phyloP scores from a whole-genome alignment of 1,139 yeast species.

The Dujonia santamariae region DNA sequence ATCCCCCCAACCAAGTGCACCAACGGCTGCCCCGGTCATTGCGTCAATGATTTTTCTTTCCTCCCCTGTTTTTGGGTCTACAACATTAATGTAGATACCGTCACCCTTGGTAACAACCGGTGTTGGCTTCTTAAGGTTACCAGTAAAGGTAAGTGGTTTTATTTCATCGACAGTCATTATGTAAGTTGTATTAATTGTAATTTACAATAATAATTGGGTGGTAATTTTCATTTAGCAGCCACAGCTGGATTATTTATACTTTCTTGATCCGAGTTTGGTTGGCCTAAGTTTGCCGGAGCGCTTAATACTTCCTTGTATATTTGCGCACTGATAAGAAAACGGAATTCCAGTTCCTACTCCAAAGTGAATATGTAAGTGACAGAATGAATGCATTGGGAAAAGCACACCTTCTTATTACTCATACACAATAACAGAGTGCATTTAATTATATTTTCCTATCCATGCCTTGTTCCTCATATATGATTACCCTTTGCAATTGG shows the following conservation, averaged over 20 bases:
- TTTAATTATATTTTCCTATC: no score
- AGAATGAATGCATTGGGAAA: no score
- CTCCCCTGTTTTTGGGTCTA: slow-evolving; percentile 45
- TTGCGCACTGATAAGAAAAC: slow-evolving; percentile 4
- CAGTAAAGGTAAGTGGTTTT: slow-evolving; percentile 5
- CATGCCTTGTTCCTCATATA: no score
- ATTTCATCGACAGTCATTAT: slow-evolving; percentile 8
- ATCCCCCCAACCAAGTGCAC: slow-evolving; percentile 59
- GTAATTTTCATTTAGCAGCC: no score
- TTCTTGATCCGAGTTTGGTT: no score
- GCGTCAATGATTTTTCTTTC: slow-evolving; percentile 45
- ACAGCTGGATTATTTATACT: no score
- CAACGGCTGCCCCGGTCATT: slow-evolving; percentile 66
- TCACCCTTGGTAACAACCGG: slow-evolving; percentile 46
- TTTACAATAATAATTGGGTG: no score
- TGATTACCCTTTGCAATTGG: no score
- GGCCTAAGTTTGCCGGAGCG: no score
- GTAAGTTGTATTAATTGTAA: not conserved
- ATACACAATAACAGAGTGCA: no score
- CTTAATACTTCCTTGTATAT: not conserved
- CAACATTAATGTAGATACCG: slow-evolving; percentile 47
- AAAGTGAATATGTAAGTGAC: not conserved
- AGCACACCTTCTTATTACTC: no score
- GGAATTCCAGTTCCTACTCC: slow-evolving; percentile 5
- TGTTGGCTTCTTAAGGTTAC: slow-evolving; percentile 10